Conservation (phyloP, 169 alveolate genomes). For the Plasmodium gaboni region DNA sequence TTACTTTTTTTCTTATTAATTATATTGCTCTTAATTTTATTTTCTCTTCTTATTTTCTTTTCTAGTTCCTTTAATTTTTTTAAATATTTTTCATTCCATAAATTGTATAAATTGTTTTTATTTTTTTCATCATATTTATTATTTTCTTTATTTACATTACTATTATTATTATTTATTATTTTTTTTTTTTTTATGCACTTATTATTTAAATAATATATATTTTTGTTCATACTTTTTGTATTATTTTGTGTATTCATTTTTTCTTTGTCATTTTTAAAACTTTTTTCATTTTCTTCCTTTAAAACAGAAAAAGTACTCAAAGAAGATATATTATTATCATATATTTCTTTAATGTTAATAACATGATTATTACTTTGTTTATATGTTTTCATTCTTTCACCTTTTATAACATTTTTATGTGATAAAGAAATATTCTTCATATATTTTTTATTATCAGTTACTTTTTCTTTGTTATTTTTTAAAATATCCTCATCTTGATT, state of each 20-base stretch:
- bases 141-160: background rate
- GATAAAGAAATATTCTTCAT: too few relatives aligned
- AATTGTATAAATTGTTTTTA: background rate
- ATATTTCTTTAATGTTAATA: too few relatives aligned
- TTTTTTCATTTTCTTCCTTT: background rate
- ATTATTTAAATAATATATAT: background rate
- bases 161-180: background rate
- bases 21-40: background rate
- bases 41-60: background rate
- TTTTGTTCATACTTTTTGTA: background rate
- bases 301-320: background rate
- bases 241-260: background rate
- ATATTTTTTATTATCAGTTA: too few relatives aligned
- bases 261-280: background rate
- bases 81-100: background rate
- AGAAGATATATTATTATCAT: too few relatives aligned
- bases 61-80: background rate
- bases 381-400: too few relatives aligned
- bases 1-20: background rate
- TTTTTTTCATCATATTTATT: background rate
- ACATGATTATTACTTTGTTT: too few relatives aligned
- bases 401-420: too few relatives aligned
- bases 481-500: too few relatives aligned
- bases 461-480: too few relatives aligned
- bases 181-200: background rate